These are phyloP conservation scores for Abrus precatorius DNA, from an alignment of 306 rosid species.

Conservation along the genomic window DNA sequence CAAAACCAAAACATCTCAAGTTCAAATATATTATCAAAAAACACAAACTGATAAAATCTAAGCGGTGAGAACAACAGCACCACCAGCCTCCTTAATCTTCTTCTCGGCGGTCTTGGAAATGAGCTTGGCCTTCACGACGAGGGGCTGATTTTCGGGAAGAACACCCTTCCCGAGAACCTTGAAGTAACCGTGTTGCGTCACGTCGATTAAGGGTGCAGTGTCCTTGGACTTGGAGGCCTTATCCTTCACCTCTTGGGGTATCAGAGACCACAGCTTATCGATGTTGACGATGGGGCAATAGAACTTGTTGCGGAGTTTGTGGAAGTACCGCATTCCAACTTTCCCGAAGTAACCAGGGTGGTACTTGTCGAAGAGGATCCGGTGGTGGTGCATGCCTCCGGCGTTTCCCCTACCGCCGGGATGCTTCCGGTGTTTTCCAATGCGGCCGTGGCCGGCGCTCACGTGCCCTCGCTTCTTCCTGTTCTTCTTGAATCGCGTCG, in stretches of 20 bases:
- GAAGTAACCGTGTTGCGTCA: slow-evolving; percentile 71
- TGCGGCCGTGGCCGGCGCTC: slow-evolving; percentile 87
- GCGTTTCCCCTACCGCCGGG: slow-evolving; percentile 95
- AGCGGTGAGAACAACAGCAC: slow-evolving; percentile 86
- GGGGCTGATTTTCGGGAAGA: slow-evolving; percentile 65
- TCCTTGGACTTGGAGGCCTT: slow-evolving; percentile 66
- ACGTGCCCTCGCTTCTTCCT: slow-evolving; percentile 96
- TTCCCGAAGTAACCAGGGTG: slow-evolving; percentile 91
- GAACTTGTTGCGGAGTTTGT: slow-evolving; percentile 86
- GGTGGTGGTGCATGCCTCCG: slow-evolving; percentile 97
- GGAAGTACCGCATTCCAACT: slow-evolving; percentile 92
- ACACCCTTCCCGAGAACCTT: slow-evolving; percentile 85
- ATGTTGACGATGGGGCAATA: slow-evolving; percentile 78
- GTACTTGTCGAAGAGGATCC: slow-evolving; percentile 91
- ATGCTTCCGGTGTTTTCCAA: slow-evolving; percentile 90
- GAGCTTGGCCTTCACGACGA: slow-evolving; percentile 87
- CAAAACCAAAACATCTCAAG: not conserved
- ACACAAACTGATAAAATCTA: slow-evolving; percentile 51
- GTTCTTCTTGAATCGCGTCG: slow-evolving; percentile 91
- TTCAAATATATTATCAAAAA: not conserved
- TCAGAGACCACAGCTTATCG: slow-evolving; percentile 80
- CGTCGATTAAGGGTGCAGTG: slow-evolving; percentile 70
- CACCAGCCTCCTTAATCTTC: slow-evolving; percentile 94
- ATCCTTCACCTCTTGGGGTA: slow-evolving; percentile 77
- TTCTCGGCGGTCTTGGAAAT: slow-evolving; percentile 82